These are phyloP conservation scores for Didymella arachidicola DNA, from an alignment of 2,329 filamentous ascomycete genomes.

Conservation along the genomic window DNA sequence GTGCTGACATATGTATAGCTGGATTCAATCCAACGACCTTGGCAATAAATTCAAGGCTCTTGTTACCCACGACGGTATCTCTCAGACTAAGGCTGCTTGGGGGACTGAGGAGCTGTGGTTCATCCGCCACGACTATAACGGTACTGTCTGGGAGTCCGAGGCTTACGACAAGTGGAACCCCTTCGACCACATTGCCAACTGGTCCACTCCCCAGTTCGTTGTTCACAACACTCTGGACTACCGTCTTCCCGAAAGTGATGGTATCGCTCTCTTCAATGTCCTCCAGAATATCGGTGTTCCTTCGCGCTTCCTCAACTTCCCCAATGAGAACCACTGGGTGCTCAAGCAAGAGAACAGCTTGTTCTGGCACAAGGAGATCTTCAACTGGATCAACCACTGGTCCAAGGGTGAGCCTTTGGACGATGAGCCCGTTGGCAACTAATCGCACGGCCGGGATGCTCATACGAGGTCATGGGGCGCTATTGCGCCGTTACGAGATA, in stretches of 20 bases:
- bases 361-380: slow-evolving; percentile 77
- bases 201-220: slow-evolving; percentile 85
- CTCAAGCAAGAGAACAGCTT: slow-evolving; percentile 88
- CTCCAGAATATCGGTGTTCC: slow-evolving; percentile 78
- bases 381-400: slow-evolving; percentile 52
- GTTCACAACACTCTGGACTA: slow-evolving; percentile 94
- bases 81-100: slow-evolving; percentile 62
- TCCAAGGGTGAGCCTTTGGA: slow-evolving; percentile 43
- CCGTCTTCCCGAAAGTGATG: slow-evolving; percentile 83
- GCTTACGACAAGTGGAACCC: slow-evolving; percentile 67
- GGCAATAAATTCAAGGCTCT: slow-evolving; percentile 87
- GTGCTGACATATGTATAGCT: slow-evolving; percentile 48
- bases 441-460: slow-evolving; percentile 5
- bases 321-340: slow-evolving; percentile 82
- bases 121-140: slow-evolving; percentile 56
- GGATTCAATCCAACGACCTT: slow-evolving; percentile 87
- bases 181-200: slow-evolving; percentile 67
- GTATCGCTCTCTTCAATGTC: slow-evolving; percentile 83
- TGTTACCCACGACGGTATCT: slow-evolving; percentile 87
- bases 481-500: slow-evolving; percentile 12
- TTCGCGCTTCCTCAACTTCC: slow-evolving; percentile 81
- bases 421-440: slow-evolving; percentile 42
- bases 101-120: slow-evolving; percentile 62
- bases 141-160: slow-evolving; percentile 42
- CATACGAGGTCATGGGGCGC: slow-evolving; percentile 2